Evolutionary conservation across 2,329 filamentous ascomycete genomes (phyloP).

Genomic region (Chrysoporthe austroafricana): DNA sequence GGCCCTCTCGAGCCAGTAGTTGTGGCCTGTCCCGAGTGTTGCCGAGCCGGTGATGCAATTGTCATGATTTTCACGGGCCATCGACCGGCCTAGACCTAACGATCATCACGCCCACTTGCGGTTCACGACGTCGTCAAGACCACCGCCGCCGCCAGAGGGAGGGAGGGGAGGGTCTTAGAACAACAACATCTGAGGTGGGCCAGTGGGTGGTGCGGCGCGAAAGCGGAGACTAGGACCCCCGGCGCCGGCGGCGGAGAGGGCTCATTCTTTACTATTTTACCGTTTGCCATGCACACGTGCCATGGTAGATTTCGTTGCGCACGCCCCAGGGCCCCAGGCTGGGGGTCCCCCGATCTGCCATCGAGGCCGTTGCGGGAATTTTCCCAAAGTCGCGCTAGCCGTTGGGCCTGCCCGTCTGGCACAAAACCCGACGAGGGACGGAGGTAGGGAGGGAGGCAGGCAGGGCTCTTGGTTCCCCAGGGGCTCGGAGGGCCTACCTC

Average conservation of each 20-base stretch:
- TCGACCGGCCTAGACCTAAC: constrained; percentile 14
- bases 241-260: neutral
- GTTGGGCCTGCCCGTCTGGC: neutral
- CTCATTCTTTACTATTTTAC: no score
- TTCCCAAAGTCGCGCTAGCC: neutral
- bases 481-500: no score
- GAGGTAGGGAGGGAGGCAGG: neutral
- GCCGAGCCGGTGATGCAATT: constrained; percentile 11
- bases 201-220: neutral
- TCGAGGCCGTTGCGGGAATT: neutral
- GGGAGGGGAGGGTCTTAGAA: no score
- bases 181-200: no score
- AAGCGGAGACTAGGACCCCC: neutral
- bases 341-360: neutral
- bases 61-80: neutral
- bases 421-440: neutral
- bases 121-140: constrained; percentile 7
- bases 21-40: constrained; percentile 17
- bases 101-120: constrained; percentile 12
- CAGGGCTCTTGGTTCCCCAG: neutral
- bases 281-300: no score
- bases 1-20: constrained; percentile 25
- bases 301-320: neutral
- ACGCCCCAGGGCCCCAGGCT: neutral
- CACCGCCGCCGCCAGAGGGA: neutral